Evolutionary conservation across 208 protist species (phyloP).

Genomic region (Leishmania martiniquensis): DNA sequence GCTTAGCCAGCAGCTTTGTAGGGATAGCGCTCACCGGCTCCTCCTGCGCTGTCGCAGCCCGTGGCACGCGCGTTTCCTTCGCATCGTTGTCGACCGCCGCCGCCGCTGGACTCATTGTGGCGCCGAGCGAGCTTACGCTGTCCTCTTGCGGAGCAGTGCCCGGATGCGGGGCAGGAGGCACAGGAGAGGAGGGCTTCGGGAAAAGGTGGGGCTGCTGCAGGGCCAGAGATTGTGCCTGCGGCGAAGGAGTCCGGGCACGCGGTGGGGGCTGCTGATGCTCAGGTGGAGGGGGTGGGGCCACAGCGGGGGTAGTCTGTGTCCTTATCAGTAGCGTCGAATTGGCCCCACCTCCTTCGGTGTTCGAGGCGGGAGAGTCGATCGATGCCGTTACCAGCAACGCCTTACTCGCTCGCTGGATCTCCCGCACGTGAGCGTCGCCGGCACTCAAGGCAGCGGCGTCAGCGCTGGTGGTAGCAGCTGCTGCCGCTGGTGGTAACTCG

Average conservation of each 20-base stretch:
- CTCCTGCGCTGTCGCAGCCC: neutral
- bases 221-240: neutral
- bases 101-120: constrained; percentile 2
- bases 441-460: neutral
- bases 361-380: neutral
- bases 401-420: neutral
- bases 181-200: neutral
- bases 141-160: neutral
- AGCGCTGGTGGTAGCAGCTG: neutral
- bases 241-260: constrained; percentile 20
- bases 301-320: constrained; percentile 3
- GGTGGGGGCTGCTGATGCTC: constrained; percentile 21
- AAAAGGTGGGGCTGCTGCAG: neutral
- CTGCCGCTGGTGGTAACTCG: constrained; percentile 29
- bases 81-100: neutral
- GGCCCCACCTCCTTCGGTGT: neutral
- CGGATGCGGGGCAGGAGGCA: neutral
- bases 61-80: neutral
- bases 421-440: neutral
- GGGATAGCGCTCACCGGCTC: neutral
- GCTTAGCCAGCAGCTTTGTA: neutral
- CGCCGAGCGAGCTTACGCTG: neutral
- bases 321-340: neutral
- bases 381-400: neutral
- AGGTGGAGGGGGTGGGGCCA: constrained; percentile 9